phyloP scores from a whole-genome alignment of 148 eudicot species.

The Nepenthes mirabilis region DNA sequence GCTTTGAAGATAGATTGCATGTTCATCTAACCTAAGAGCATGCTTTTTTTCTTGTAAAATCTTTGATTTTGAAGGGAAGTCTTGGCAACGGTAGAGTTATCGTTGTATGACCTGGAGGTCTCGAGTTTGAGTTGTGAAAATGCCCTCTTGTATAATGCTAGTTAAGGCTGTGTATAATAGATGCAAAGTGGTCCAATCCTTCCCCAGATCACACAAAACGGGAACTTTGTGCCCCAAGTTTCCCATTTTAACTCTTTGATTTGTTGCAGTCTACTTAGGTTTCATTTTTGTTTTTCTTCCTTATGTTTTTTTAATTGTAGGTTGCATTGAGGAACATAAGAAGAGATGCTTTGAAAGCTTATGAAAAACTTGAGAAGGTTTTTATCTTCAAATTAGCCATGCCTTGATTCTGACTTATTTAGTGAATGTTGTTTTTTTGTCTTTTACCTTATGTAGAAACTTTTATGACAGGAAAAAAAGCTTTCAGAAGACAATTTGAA shows the following conservation, averaged over 20 bases:
- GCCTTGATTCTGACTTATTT: not conserved
- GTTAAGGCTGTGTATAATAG: no score
- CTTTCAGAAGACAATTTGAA: conserved; percentile 89
- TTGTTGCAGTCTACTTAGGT: not conserved
- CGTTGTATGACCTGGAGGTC: no score
- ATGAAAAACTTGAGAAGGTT: conserved; percentile 93
- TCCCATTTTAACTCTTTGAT: not conserved
- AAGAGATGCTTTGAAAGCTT: conserved; percentile 89
- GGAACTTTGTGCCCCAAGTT: no score
- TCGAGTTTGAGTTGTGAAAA: no score
- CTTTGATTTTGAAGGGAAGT: no score
- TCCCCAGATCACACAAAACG: no score
- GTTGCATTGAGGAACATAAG: conserved; percentile 89
- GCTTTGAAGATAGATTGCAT: no score
- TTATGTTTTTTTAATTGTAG: conserved; percentile 17
- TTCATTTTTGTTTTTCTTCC: not conserved
- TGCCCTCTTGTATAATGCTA: no score
- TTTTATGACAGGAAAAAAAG: conserved; percentile 64
- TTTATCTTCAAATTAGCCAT: conserved; percentile 2
- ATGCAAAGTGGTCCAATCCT: no score
- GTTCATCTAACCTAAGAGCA: no score
- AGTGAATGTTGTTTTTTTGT: not conserved
- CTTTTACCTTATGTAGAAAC: not conserved
- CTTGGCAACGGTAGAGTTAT: no score
- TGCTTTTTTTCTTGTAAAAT: no score